phyloP scores from a whole-genome alignment of 306 rosid genomes.

The Luffa aegyptiaca region DNA sequence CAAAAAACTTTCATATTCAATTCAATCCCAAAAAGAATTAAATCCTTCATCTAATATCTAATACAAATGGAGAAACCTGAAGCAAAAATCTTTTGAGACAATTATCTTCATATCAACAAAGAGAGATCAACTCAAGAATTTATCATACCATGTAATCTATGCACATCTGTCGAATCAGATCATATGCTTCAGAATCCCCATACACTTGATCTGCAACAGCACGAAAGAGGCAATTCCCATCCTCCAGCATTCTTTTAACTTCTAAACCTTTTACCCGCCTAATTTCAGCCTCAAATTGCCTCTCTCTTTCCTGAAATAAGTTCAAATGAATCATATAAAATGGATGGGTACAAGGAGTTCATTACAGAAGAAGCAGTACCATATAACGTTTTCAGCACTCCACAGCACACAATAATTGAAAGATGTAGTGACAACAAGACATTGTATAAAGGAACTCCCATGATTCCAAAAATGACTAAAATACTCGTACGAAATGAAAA shows the following conservation, averaged over 20 bases:
- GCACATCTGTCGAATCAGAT: slow-evolving; percentile 79
- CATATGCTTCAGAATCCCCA: slow-evolving; percentile 76
- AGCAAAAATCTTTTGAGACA: background rate
- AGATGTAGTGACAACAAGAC: background rate
- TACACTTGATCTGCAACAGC: slow-evolving; percentile 96
- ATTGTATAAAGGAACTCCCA: background rate
- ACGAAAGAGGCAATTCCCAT: slow-evolving; percentile 97
- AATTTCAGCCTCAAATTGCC: slow-evolving; percentile 81
- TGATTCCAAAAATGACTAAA: background rate
- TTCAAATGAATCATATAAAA: background rate
- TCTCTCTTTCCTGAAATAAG: slow-evolving; percentile 69
- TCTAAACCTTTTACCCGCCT: slow-evolving; percentile 73
- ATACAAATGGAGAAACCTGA: background rate
- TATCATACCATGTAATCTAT: slow-evolving; percentile 78
- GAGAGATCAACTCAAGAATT: background rate
- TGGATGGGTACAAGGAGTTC: background rate
- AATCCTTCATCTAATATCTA: background rate
- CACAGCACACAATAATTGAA: background rate
- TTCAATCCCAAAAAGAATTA: background rate
- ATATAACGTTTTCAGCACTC: background rate
- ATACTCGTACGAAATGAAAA: background rate
- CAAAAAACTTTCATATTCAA: background rate
- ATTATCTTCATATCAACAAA: background rate
- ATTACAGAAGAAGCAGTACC: background rate
- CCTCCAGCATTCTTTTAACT: slow-evolving; percentile 83